phyloP scores from a whole-genome alignment of 2,329 filamentous ascomycete genomes.

The Diatrype stigma region DNA sequence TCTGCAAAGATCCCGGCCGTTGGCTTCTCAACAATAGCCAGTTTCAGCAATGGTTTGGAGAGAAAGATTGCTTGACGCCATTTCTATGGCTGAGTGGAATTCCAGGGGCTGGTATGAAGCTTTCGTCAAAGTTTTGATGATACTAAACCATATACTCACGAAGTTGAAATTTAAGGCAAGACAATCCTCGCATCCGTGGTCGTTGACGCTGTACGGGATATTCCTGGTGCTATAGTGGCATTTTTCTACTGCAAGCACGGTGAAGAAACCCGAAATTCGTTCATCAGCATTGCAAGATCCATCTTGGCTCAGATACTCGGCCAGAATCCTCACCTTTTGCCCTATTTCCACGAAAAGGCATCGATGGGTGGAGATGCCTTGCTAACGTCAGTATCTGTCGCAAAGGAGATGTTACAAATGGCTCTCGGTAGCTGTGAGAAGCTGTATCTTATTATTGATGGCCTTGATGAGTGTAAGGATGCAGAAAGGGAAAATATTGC shows the following conservation, averaged over 20 bases:
- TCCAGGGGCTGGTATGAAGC: conserved; percentile 32
- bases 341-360: conserved; percentile 29
- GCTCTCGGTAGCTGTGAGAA: conserved; percentile 21
- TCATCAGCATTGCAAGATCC: conserved; percentile 26
- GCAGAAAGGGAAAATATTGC: conserved; percentile 28
- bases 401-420: conserved; percentile 27
- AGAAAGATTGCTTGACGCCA: conserved; percentile 13
- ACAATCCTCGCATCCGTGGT: conserved; percentile 33
- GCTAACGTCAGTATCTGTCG: conserved; percentile 19
- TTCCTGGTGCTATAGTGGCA: conserved; percentile 13
- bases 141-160: conserved; percentile 1
- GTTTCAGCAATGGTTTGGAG: conserved; percentile 21
- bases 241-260: conserved; percentile 38
- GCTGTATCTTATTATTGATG: conserved; percentile 35
- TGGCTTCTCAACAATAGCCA: conserved; percentile 26
- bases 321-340: conserved; percentile 24
- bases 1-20: conserved; percentile 14
- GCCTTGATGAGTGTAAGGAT: conserved; percentile 35
- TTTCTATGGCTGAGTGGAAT: conserved; percentile 36
- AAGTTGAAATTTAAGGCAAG: conserved; percentile 10
- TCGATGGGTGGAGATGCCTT: conserved; percentile 24
- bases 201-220: conserved; percentile 25
- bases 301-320: conserved; percentile 31
- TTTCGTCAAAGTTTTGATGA: not conserved
- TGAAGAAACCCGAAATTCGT: conserved; percentile 26